Percentiles rank a stretch among this genome's conserved stretches.
Conservation (phyloP, 306 rosid species). For the Coriaria nepalensis region DNA sequence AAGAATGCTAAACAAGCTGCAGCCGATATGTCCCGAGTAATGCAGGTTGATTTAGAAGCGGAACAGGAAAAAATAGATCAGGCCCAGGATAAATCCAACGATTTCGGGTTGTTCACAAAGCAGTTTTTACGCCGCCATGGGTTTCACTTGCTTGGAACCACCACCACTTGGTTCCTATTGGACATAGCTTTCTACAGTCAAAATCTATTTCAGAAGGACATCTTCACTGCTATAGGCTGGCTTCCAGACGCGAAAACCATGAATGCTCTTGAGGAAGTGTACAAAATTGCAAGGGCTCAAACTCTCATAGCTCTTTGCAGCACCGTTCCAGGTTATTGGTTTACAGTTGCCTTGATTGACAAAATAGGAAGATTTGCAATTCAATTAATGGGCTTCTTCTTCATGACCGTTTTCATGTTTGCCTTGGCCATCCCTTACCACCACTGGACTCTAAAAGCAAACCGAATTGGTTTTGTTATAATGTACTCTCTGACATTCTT, state of each 20-base stretch:
- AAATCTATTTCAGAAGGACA: slow-evolving; percentile 81
- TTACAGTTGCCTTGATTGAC: slow-evolving; percentile 68
- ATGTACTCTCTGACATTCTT: slow-evolving; percentile 81
- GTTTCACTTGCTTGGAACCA: slow-evolving; percentile 60
- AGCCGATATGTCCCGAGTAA: slow-evolving; percentile 62
- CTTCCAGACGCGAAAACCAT: slow-evolving; percentile 52
- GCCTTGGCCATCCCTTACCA: slow-evolving; percentile 74
- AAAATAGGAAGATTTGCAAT: slow-evolving; percentile 53
- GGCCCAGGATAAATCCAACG: slow-evolving; percentile 16
- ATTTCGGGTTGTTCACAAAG: slow-evolving; percentile 49
- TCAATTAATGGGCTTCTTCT: slow-evolving; percentile 68
- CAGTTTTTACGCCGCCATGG: slow-evolving; percentile 55
- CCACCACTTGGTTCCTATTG: slow-evolving; percentile 67
- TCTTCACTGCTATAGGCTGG: slow-evolving; percentile 80
- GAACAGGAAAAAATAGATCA: slow-evolving; percentile 25
- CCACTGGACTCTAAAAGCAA: slow-evolving; percentile 53
- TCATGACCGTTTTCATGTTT: slow-evolving; percentile 90
- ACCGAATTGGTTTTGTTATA: slow-evolving; percentile 64
- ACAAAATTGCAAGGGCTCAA: slow-evolving; percentile 60
- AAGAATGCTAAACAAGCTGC: slow-evolving; percentile 63
- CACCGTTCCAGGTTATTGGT: slow-evolving; percentile 86
- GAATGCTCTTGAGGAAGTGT: slow-evolving; percentile 77
- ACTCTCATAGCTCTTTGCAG: slow-evolving; percentile 82
- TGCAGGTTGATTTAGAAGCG: slow-evolving; percentile 47
- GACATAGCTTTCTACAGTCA: slow-evolving; percentile 88